Conservation (phyloP, 108 stramenopile genomes). For the Skeletonema costatum region DNA sequence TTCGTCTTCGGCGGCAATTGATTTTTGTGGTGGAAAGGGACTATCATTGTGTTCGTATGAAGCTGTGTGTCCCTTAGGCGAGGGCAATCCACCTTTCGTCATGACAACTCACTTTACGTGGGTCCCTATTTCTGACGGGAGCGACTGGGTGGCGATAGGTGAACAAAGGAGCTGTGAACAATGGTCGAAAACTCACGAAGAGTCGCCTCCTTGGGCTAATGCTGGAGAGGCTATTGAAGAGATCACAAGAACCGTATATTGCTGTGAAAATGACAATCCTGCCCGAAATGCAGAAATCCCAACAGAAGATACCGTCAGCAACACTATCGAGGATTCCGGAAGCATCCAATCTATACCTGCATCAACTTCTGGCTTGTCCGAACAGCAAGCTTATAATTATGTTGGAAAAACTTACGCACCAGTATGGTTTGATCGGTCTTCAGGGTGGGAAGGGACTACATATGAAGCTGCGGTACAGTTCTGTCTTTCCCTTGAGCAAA, state of each 20-base stretch:
- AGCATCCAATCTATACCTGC: background rate
- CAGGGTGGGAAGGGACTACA: slow-evolving; percentile 13
- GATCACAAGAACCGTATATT: background rate
- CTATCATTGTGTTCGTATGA: background rate
- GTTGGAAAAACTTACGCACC: background rate
- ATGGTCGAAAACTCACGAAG: background rate
- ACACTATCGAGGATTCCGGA: background rate
- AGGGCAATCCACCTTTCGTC: background rate
- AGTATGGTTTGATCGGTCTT: slow-evolving; percentile 16
- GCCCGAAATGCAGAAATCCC: background rate
- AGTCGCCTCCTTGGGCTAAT: background rate
- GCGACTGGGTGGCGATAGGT: background rate
- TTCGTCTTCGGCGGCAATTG: background rate
- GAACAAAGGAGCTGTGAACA: background rate
- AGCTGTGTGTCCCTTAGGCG: background rate
- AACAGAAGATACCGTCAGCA: background rate
- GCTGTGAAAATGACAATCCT: background rate
- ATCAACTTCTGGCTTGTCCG: background rate
- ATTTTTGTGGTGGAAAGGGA: background rate
- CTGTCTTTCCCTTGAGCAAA: slow-evolving; percentile 3
- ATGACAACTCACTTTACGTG: background rate
- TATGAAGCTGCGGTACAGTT: slow-evolving; percentile 12
- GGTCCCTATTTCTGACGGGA: background rate
- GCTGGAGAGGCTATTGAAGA: background rate
- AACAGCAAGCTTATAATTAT: background rate